These are phyloP conservation scores for Fomitopsis pulvina DNA, from an alignment of 768 basidiomycete species.

Conservation along the genomic window DNA sequence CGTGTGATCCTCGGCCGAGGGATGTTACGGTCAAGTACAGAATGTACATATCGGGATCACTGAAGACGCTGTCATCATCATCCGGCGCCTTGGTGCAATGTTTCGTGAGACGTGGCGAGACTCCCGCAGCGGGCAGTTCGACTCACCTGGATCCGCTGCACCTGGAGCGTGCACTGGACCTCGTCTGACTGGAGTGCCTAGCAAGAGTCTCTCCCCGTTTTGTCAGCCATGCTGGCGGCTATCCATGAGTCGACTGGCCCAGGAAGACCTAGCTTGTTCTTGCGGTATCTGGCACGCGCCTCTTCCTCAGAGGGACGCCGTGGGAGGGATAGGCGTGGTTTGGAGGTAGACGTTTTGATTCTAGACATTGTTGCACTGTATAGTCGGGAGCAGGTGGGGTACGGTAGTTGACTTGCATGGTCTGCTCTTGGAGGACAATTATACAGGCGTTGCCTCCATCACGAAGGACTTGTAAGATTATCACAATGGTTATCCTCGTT, in stretches of 20 bases:
- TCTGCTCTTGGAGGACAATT: neutral
- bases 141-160: conserved; percentile 10
- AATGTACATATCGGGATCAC: conserved; percentile 10
- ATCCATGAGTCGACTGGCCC: conserved; percentile 10
- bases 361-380: neutral
- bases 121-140: neutral
- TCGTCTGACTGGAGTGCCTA: conserved; percentile 3
- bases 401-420: neutral
- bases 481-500: neutral
- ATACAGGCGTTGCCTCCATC: neutral
- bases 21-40: conserved; percentile 8
- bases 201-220: neutral
- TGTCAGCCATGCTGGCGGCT: conserved; percentile 1
- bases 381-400: neutral
- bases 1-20: neutral
- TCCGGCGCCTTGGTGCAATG: conserved; percentile 1
- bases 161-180: conserved; percentile 7
- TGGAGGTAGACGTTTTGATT: neutral
- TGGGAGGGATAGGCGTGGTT: neutral
- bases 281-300: conserved; percentile 1
- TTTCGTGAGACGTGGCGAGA: neutral
- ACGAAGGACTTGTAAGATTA: neutral
- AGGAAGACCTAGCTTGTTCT: conserved; percentile 3
- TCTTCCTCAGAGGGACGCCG: conserved; percentile 2
- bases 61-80: conserved; percentile 4